phyloP scores from a whole-genome alignment of 495 filamentous ascomycete species.

The Aspergillus haitiensis region DNA sequence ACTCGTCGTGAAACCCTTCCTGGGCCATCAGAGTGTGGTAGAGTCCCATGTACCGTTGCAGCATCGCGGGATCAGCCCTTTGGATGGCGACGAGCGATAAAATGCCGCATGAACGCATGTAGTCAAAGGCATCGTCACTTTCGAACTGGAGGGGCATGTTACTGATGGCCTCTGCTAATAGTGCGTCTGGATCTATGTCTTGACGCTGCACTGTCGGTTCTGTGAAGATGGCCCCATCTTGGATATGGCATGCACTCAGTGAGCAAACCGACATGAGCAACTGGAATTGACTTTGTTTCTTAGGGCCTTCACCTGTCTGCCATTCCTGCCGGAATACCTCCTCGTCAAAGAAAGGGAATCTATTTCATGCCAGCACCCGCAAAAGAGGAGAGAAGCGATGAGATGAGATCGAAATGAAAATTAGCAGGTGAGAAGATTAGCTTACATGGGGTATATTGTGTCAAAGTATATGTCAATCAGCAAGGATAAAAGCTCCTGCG shows the following conservation, averaged over 20 bases:
- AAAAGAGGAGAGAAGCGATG: neutral
- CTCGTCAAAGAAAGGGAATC: conserved; percentile 3
- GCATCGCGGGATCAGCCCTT: conserved; percentile 1
- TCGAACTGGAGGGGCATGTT: neutral
- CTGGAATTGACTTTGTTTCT: neutral
- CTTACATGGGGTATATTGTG: conserved; percentile 7
- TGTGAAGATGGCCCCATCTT: conserved; percentile 2
- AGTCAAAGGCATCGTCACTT: neutral
- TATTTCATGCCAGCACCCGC: neutral
- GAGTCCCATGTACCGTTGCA: conserved; percentile 3
- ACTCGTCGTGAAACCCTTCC: conserved; percentile 4
- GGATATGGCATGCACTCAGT: conserved; percentile 1
- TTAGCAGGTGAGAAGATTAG: neutral
- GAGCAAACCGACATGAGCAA: conserved; percentile 6
- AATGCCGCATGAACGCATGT: neutral
- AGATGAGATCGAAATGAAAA: neutral
- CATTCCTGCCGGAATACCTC: neutral
- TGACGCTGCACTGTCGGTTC: neutral
- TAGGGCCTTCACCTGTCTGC: neutral
- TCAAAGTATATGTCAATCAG: conserved; percentile 12
- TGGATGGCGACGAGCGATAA: neutral
- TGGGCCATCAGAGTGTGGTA: conserved; percentile 3
- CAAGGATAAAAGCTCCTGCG: neutral
- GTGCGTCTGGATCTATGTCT: neutral
- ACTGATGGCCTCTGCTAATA: neutral